Base-by-base conservation (phyloP, 2,329 filamentous ascomycete species). In the Teratosphaeria pseudoeucalypti region DNA sequence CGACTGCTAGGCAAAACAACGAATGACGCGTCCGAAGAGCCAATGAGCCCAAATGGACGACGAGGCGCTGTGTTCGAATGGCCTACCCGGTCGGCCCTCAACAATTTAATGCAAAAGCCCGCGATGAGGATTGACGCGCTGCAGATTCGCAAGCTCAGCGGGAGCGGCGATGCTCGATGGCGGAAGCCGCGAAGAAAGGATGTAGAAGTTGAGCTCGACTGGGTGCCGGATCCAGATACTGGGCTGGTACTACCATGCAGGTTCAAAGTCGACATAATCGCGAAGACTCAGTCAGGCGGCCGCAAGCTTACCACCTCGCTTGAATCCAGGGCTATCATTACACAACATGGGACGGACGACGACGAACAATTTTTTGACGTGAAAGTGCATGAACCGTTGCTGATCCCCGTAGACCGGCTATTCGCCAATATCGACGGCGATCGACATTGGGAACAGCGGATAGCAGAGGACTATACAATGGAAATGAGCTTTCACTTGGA, bases 401-500 rank as follows among this genome's bases (percentile, higher is more conserved):
- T 54, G 6, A 62, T 71, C 37, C 56, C 60, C 23, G 49, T 67
- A 1, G 62, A 67, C 23, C 59, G 70, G 53, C 55, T 70, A 10
- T 55, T 61, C 32, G 54, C 62, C 23, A 54, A 57, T 19, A 61
- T 52, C 52, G 55, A 64, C 37, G 63, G 62, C 9, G 57, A 39
- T 29, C 55, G 55, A 39, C 29, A 39, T 16, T 70, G 67, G 67
- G 64, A 64, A 56, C 60, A 61, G 27, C 58, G 56, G 6, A 55
- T 68, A n/a, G 60, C 62, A n/a, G 55, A 60, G 14, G 61, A 62
- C 19, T 69, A 67, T 52, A 60, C 55, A 27, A 56, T 71, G 43
- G 63, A 68, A 3, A 58, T 74, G 6, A 52, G 49, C 10, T 64
- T 76, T 29, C 66, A 65, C n/a, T 68, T 71, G 57, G 56, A 61